These are phyloP conservation scores for Metschnikowia gelsemii DNA, from an alignment of 805 yeast species.

Conservation along the genomic window DNA sequence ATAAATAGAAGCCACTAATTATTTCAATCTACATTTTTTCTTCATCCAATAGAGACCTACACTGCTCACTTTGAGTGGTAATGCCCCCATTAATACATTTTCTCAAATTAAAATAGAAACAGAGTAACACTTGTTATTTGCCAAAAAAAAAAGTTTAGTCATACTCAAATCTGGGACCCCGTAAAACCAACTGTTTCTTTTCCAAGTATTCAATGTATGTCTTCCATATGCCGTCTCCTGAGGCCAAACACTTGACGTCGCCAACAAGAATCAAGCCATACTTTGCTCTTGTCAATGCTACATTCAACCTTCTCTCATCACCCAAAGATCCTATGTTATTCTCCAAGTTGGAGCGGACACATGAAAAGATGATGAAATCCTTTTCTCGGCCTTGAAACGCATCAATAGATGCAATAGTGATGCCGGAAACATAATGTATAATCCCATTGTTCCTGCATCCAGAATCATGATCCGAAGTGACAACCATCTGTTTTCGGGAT, in stretches of 20 bases:
- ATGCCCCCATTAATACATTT: too few relatives aligned
- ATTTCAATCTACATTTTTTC: too few relatives aligned
- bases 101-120: too few relatives aligned
- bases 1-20: too few relatives aligned
- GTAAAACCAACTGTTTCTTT: background rate
- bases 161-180: background rate
- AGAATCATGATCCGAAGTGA: too few relatives aligned
- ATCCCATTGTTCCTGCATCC: background rate
- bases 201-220: conserved; percentile 29
- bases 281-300: conserved; percentile 44
- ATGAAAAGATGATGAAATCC: conserved; percentile 41
- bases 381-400: conserved; percentile 46
- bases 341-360: conserved; percentile 43
- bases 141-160: too few relatives aligned
- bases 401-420: conserved; percentile 70
- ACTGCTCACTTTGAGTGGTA: too few relatives aligned
- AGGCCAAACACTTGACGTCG: conserved; percentile 72
- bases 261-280: conserved; percentile 59
- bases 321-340: conserved; percentile 42
- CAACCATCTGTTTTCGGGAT: background rate
- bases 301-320: conserved; percentile 44
- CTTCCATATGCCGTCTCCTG: conserved; percentile 69
- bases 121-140: too few relatives aligned
- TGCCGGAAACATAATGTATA: conserved; percentile 22
- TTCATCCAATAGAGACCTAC: too few relatives aligned